Base-by-base conservation (phyloP, 345 rosid species). In the Fremontodendron californicum region DNA sequence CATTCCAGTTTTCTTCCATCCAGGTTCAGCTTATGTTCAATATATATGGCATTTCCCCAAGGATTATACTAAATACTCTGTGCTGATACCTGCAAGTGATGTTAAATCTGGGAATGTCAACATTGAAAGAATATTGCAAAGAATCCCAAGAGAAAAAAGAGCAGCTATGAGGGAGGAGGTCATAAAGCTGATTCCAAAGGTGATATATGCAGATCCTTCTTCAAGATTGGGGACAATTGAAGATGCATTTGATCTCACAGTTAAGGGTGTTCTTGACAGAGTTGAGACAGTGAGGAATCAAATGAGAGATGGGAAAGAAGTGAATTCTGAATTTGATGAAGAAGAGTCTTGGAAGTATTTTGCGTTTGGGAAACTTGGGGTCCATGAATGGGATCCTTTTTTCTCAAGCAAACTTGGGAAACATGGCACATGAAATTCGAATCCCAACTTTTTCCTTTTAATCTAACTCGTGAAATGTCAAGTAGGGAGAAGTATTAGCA, bases 1-100 rank as follows among this genome's bases (percentile, higher is more conserved):
- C 74, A 92, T 94, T 64, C 97, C 98, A 0, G 97, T 94, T 62
- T 94, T 92, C 84, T 94, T 94, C 87, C 96, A 94, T 71, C 93
- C 96, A 0, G 96, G 94, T 0, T 91, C 98, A 1, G 93, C 91
- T 18, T 94, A 92, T 55, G 96, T 85, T 3, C 97, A 94, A 57
- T 92, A 92, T 67, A 21, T 86, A 51, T 94, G 98, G 96, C 97
- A 94, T 78, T 79, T 94, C 4, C 96, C 98, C 0, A 86, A 78
- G 80, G 90, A 91, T 57, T 85, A 86, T 4, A 42, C 49, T 0
- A 89, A 84, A 40, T 92, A 91, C 45, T 94, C 94, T 0, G 93
- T 89, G 15, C 86, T 89, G 75, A 92, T 92, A 78, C 85, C 93
- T 9, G 90, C 31, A 27, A 77, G 81, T 5, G 85, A 78, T 0